Base-by-base conservation (phyloP, 1,139 yeast species). In the Lodderomyces beijingensis region DNA sequence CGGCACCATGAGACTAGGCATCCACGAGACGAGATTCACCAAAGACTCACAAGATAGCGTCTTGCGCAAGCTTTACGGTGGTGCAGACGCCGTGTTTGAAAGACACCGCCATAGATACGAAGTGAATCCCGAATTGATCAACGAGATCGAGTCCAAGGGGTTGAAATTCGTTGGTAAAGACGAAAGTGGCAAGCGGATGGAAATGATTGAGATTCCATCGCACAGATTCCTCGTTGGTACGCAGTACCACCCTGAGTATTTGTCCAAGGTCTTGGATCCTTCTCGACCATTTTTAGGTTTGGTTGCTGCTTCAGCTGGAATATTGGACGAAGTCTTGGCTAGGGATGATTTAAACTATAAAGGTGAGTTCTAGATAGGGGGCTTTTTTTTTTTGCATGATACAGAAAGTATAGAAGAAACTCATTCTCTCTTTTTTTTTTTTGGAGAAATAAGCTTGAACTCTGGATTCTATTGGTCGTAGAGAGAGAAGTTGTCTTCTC, bases 41-140 rank as follows among this genome's bases (percentile, higher is more conserved):
- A 65, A 66, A 10, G 79, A 70, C 44, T 62, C 86, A 28, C 80
- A 83, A 47, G 71, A 79, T 77, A 77, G 91, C 35, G 74, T 69
- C 43, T 76, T 91, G 51, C 79, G 87, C 59, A 74, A 78, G 62
- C 72, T 93, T 38, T 91, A 93, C 58, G 95, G 94, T 36, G 78
- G 77, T 39, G 71, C 74, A 21, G 70, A 67, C 5, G 65, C 73
- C 30, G 93, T 89, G 33, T 70, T 70, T 45, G 99, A 91, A 68
- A 87, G 99, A 75, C 99, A 91, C 59, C 84, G 99, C 70, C 99
- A 91, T 62, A 81, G 99, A 67, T 91, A 93, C 58, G 98, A 91
- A 62, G 88, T 91, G 47, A 91, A 88, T 65, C 98, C 98, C 10
- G 74, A 74, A 43, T 70, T 85, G 51, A 82, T 89, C 43, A 66